Evolutionary conservation across 2,329 filamentous ascomycete species (phyloP).

Genomic region (Cercospora citrullina): DNA sequence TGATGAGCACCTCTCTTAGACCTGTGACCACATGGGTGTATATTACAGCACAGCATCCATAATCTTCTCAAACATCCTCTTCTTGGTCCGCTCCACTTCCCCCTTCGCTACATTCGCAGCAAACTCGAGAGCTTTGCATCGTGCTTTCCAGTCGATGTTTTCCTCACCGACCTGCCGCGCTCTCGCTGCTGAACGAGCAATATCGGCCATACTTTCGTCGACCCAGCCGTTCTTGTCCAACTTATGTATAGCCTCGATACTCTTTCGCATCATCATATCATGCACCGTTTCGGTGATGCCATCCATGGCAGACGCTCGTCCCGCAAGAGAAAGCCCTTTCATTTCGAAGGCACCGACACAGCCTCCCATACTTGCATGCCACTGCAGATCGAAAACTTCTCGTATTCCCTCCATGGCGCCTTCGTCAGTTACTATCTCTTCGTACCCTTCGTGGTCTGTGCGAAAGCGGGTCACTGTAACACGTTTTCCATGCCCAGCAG

Average conservation of each 20-base stretch:
- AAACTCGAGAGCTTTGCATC: constrained; percentile 37
- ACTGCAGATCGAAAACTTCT: constrained; percentile 49
- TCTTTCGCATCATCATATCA: constrained; percentile 29
- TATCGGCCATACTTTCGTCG: constrained; percentile 26
- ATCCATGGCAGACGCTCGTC: constrained; percentile 3
- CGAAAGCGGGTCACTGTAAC: constrained; percentile 47
- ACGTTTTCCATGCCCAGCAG: constrained; percentile 37
- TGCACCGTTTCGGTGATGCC: constrained; percentile 22
- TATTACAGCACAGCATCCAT: constrained; percentile 30
- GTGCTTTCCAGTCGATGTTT: constrained; percentile 36
- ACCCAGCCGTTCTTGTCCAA: constrained; percentile 24
- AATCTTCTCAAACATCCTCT: constrained; percentile 35
- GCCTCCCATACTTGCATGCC: constrained; percentile 45
- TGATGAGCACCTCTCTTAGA: too few species aligned
- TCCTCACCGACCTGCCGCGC: constrained; percentile 8
- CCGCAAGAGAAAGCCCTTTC: constrained; percentile 37
- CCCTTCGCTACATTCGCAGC: constrained; percentile 35
- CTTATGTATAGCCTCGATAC: constrained; percentile 23
- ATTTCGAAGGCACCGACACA: constrained; percentile 47
- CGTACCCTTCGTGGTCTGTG: constrained; percentile 38
- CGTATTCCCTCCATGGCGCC: constrained; percentile 44
- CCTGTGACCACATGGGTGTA: not conserved
- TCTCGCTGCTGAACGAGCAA: constrained; percentile 20
- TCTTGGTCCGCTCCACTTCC: constrained; percentile 36
- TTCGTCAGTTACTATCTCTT: constrained; percentile 39